These are phyloP conservation scores for Leptomonas seymouri DNA, from an alignment of 208 protist genomes.

Conservation along the genomic window DNA sequence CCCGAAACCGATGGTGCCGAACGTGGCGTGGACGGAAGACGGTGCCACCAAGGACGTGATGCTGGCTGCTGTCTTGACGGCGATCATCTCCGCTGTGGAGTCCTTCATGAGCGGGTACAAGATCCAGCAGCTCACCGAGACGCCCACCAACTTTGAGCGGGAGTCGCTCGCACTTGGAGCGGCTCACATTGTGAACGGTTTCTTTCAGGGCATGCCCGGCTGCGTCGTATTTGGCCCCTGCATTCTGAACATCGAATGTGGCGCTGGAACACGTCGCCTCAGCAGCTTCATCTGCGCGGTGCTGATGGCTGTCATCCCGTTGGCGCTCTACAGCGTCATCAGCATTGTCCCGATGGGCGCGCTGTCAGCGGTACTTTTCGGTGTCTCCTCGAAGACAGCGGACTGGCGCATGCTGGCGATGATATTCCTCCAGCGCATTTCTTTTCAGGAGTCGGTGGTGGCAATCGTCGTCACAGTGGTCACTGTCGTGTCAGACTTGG, in stretches of 20 bases:
- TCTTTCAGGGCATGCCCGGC: slow-evolving; percentile 58
- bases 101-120: slow-evolving; percentile 63
- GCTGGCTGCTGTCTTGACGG: slow-evolving; percentile 45
- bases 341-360: slow-evolving; percentile 55
- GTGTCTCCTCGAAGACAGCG: slow-evolving; percentile 56
- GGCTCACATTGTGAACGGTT: slow-evolving; percentile 60
- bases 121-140: slow-evolving; percentile 59
- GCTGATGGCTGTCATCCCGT: slow-evolving; percentile 51
- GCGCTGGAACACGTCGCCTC: slow-evolving; percentile 46
- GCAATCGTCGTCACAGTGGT: slow-evolving; percentile 59
- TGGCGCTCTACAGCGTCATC: slow-evolving; percentile 54
- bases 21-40: slow-evolving; percentile 39
- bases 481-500: slow-evolving; percentile 50
- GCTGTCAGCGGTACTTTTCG: slow-evolving; percentile 52
- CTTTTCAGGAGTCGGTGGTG: slow-evolving; percentile 58
- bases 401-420: slow-evolving; percentile 63
- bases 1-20: slow-evolving; percentile 39
- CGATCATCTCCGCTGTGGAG: slow-evolving; percentile 52
- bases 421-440: slow-evolving; percentile 62
- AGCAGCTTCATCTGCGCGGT: slow-evolving; percentile 55
- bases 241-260: slow-evolving; percentile 63
- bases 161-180: slow-evolving; percentile 48
- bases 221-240: slow-evolving; percentile 56
- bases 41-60: slow-evolving; percentile 41
- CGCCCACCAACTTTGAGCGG: slow-evolving; percentile 57